phyloP scores from a whole-genome alignment of 2,329 filamentous ascomycete species.

The Penicillium olsonii region DNA sequence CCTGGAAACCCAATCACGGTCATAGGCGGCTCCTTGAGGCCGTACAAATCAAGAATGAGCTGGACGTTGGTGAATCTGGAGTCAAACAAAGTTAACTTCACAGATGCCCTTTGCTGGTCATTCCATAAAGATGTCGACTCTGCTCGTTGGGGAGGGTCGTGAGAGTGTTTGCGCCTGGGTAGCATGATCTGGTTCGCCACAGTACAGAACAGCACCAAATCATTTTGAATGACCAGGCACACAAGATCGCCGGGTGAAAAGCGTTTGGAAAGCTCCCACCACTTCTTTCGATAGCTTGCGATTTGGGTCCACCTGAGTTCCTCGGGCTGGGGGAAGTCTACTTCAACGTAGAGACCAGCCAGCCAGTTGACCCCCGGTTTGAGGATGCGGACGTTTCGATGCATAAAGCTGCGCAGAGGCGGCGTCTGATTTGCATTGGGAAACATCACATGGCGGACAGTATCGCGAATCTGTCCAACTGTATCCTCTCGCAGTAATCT shows the following conservation, averaged over 20 bases:
- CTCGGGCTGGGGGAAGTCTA: constrained; percentile 27
- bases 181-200: constrained; percentile 17
- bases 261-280: constrained; percentile 34
- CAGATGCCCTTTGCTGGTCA: constrained; percentile 27
- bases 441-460: constrained; percentile 24
- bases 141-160: not conserved
- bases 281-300: constrained; percentile 21
- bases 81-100: constrained; percentile 31
- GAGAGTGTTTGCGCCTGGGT: not conserved
- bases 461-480: constrained; percentile 33
- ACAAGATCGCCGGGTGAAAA: constrained; percentile 32
- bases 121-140: constrained; percentile 25
- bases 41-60: constrained; percentile 21
- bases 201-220: constrained; percentile 29
- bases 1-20: constrained; percentile 64
- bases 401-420: constrained; percentile 13
- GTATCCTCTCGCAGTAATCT: constrained; percentile 41
- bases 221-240: constrained; percentile 24
- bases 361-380: constrained; percentile 20
- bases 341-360: constrained; percentile 21
- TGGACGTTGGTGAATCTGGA: constrained; percentile 24
- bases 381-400: constrained; percentile 7
- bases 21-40: constrained; percentile 9
- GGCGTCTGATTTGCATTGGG: not conserved
- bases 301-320: constrained; percentile 12